A percentile compares a stretch with the other conserved stretches of the same genome.
Conservation (phyloP, 2,329 filamentous ascomycete species). For the Cryphonectria naterciae region DNA sequence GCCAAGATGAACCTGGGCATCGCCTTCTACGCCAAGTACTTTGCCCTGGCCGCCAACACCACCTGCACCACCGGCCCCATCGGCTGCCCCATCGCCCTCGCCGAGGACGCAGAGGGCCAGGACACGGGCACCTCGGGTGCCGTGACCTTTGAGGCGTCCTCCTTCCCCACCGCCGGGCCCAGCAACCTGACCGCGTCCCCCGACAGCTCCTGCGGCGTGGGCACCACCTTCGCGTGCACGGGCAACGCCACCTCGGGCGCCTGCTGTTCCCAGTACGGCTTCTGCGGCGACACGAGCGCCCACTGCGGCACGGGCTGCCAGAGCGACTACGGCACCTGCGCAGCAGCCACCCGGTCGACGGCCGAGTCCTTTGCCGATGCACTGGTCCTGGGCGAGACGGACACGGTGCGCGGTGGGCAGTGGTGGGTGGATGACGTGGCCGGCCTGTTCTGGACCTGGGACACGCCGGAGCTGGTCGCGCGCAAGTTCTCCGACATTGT, state of each 20-base stretch:
- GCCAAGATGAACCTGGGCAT: constrained; percentile 65
- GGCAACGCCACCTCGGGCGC: constrained; percentile 12
- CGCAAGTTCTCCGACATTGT: constrained; percentile 53
- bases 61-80: constrained; percentile 46
- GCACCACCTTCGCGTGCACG: constrained; percentile 30
- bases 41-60: constrained; percentile 51
- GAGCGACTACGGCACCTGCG: constrained; percentile 31
- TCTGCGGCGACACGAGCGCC: constrained; percentile 24
- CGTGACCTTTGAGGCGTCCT: constrained; percentile 44
- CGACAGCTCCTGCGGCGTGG: constrained; percentile 31
- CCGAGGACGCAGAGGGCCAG: constrained; percentile 62
- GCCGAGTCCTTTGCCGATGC: constrained; percentile 47
- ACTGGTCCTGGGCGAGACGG: constrained; percentile 44
- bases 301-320: constrained; percentile 35
- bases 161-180: constrained; percentile 31
- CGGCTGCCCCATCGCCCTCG: constrained; percentile 57
- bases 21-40: constrained; percentile 71
- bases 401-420: constrained; percentile 55
- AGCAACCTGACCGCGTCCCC: constrained; percentile 29
- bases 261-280: constrained; percentile 33
- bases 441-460: constrained; percentile 59
- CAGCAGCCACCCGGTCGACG: constrained; percentile 16
- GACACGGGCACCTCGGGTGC: constrained; percentile 62
- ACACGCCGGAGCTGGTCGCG: constrained; percentile 52
- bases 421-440: constrained; percentile 56